phyloP scores from a whole-genome alignment of 306 rosid species.

The Alnus rubra region DNA sequence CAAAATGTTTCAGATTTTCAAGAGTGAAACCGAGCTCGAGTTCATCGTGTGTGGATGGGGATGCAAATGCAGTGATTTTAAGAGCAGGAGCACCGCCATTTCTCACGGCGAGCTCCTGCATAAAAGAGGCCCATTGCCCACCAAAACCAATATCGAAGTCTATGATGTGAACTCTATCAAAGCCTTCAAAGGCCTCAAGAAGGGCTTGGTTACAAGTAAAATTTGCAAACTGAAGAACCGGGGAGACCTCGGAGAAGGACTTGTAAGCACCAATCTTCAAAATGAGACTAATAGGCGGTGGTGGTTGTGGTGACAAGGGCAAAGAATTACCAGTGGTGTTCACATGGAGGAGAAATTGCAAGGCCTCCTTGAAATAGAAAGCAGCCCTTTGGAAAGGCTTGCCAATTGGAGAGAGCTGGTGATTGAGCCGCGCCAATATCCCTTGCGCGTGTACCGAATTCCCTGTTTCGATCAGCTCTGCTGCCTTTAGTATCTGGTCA shows the following conservation, averaged over 20 bases:
- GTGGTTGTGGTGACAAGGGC: conserved; percentile 34
- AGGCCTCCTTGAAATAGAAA: conserved; percentile 84
- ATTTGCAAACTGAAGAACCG: conserved; percentile 83
- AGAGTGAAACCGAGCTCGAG: conserved; percentile 77
- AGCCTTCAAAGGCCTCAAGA: conserved; percentile 79
- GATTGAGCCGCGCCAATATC: conserved; percentile 99
- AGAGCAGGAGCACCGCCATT: conserved; percentile 58
- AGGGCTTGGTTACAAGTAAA: conserved; percentile 88
- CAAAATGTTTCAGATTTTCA: conserved; percentile 72
- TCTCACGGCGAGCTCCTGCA: conserved; percentile 79
- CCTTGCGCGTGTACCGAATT: conserved; percentile 91
- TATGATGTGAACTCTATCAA: conserved; percentile 56
- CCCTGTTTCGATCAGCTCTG: conserved; percentile 83
- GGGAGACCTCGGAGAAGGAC: conserved; percentile 85
- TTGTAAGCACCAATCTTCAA: conserved; percentile 87
- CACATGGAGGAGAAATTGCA: conserved; percentile 53
- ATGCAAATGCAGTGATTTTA: conserved; percentile 75
- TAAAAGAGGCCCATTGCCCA: conserved; percentile 92
- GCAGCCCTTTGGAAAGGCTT: conserved; percentile 98
- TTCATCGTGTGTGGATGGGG: conserved; percentile 54
- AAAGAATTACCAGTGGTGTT: conserved; percentile 35
- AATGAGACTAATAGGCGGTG: conserved; percentile 50
- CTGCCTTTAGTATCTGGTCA: conserved; percentile 77
- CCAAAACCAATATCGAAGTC: conserved; percentile 94
- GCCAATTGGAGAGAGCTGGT: conserved; percentile 88